These are phyloP conservation scores for Nothomitra cinnamomea DNA, from an alignment of 2,329 filamentous ascomycete genomes.

Conservation along the genomic window DNA sequence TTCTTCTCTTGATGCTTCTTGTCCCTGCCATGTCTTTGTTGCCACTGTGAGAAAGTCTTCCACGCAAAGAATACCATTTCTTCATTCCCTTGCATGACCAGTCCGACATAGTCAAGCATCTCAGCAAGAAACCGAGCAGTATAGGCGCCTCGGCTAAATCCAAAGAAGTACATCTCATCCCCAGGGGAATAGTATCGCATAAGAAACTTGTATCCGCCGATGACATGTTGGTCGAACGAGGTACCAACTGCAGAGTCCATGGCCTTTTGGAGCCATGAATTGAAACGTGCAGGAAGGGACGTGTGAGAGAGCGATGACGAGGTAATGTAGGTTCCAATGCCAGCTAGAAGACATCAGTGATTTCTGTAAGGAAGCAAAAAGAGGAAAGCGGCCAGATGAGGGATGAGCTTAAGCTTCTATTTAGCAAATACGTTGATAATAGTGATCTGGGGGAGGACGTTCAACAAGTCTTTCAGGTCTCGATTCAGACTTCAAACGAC, in stretches of 20 bases:
- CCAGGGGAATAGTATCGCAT: constrained; percentile 53
- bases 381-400: too few species aligned
- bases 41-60: constrained; percentile 65
- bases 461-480: constrained; percentile 3
- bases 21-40: constrained; percentile 35
- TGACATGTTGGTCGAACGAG: constrained; percentile 68
- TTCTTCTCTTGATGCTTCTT: constrained; percentile 29
- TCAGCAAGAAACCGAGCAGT: constrained; percentile 62
- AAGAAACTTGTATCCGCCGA: constrained; percentile 65
- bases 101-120: constrained; percentile 69
- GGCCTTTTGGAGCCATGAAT: constrained; percentile 52
- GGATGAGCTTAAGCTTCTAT: background rate
- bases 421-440: constrained; percentile 39
- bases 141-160: constrained; percentile 57
- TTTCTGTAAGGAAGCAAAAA: background rate
- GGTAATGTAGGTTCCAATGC: constrained; percentile 57
- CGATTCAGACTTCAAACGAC: constrained; percentile 11
- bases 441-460: constrained; percentile 27
- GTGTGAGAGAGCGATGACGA: constrained; percentile 42
- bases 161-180: constrained; percentile 51
- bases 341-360: constrained; percentile 26
- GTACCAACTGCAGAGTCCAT: constrained; percentile 68
- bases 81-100: constrained; percentile 67
- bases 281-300: constrained; percentile 36
- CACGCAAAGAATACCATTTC: constrained; percentile 74